Percentiles rank a stretch among this genome's conserved stretches.
These are phyloP conservation scores for Harrya chromipes DNA, from an alignment of 768 basidiomycete species.

Conservation along the genomic window DNA sequence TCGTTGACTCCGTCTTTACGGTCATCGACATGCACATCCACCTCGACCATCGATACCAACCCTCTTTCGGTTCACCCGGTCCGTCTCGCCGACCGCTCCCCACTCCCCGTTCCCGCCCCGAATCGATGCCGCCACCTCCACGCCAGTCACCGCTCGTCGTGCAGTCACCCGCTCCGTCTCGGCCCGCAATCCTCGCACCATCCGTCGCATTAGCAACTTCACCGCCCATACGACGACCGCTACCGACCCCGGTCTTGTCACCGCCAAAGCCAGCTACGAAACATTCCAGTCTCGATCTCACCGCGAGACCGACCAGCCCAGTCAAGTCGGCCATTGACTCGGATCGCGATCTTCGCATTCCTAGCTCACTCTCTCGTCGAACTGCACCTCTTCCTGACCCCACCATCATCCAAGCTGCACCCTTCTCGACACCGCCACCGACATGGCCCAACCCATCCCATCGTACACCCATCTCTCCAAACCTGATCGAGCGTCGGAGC, in stretches of 20 bases:
- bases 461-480: constrained; percentile 21
- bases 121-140: constrained; percentile 20
- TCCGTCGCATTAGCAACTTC: constrained; percentile 17
- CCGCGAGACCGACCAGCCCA: constrained; percentile 18
- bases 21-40: background rate
- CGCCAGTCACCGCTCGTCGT: constrained; percentile 22
- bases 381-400: constrained; percentile 13
- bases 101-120: constrained; percentile 27
- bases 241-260: constrained; percentile 16
- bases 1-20: too few species aligned
- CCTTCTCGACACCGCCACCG: constrained; percentile 11
- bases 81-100: constrained; percentile 29
- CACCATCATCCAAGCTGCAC: background rate
- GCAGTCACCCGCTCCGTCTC: constrained; percentile 30
- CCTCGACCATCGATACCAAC: constrained; percentile 6
- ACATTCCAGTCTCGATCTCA: constrained; percentile 26
- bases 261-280: constrained; percentile 6
- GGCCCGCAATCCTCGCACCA: constrained; percentile 27
- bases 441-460: constrained; percentile 28
- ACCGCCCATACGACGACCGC: constrained; percentile 20
- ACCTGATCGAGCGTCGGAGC: constrained; percentile 24
- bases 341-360: constrained; percentile 22
- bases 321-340: constrained; percentile 13
- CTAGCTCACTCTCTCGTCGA: constrained; percentile 24
- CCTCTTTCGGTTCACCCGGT: constrained; percentile 4